Conservation (phyloP, 2,329 filamentous ascomycete species). For the Daldinia eschscholtzii region DNA sequence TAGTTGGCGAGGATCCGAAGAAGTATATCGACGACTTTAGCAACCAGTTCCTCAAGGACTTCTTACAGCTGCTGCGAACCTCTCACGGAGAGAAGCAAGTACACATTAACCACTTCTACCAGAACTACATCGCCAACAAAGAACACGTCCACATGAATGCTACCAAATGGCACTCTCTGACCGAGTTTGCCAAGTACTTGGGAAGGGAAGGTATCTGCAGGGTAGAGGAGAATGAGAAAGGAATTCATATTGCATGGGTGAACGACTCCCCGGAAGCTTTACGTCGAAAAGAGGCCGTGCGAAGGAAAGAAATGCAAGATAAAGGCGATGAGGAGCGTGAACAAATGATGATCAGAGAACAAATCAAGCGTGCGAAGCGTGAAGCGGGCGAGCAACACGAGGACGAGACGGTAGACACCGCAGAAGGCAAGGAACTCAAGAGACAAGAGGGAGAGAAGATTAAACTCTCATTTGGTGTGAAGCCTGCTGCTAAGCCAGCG, state of each 20-base stretch:
- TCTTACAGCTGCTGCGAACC: slow-evolving; percentile 80
- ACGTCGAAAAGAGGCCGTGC: slow-evolving; percentile 81
- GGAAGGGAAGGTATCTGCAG: slow-evolving; percentile 88
- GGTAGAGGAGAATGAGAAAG: slow-evolving; percentile 90
- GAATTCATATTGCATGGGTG: slow-evolving; percentile 88
- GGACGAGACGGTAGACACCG: slow-evolving; percentile 55
- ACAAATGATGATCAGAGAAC: slow-evolving; percentile 83
- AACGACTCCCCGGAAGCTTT: slow-evolving; percentile 91
- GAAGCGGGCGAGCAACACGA: slow-evolving; percentile 60
- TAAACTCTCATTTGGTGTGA: slow-evolving; percentile 74
- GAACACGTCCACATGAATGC: slow-evolving; percentile 94
- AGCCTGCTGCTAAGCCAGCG: slow-evolving; percentile 49
- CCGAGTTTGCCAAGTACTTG: slow-evolving; percentile 89
- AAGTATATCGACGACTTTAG: slow-evolving; percentile 87
- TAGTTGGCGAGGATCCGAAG: slow-evolving; percentile 88
- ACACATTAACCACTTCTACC: slow-evolving; percentile 92
- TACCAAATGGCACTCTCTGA: slow-evolving; percentile 88
- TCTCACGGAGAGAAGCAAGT: slow-evolving; percentile 92
- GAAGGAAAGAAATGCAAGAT: slow-evolving; percentile 87
- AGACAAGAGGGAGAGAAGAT: slow-evolving; percentile 81
- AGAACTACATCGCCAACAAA: slow-evolving; percentile 76
- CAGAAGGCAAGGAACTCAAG: slow-evolving; percentile 63
- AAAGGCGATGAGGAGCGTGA: slow-evolving; percentile 92
- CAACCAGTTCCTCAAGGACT: slow-evolving; percentile 84
- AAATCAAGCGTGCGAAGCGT: slow-evolving; percentile 81